These are phyloP conservation scores for Chondrus crispus DNA, from an alignment of 23 red algal species.

Conservation along the genomic window DNA sequence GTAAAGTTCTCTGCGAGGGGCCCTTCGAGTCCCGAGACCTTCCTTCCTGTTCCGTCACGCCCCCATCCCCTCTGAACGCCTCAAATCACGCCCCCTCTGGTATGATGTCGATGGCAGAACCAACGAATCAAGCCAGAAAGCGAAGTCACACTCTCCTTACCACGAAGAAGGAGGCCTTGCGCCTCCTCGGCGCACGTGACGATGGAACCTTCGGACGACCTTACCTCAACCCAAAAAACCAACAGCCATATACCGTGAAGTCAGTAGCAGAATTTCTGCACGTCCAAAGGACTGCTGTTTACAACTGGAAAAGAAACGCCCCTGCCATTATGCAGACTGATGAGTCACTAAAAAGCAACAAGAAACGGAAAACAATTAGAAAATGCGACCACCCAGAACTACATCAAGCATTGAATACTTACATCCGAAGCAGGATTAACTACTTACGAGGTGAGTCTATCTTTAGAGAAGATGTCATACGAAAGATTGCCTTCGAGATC, in stretches of 20 bases:
- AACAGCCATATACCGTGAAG: not conserved
- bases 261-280: not conserved
- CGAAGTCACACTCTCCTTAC: not conserved
- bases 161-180: not conserved
- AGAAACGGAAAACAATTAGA: not conserved
- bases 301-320: not conserved
- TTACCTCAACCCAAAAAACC: not conserved
- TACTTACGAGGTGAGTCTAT: not conserved
- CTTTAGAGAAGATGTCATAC: not conserved
- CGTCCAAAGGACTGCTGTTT: not conserved
- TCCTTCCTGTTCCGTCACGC: no score
- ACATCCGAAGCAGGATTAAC: not conserved
- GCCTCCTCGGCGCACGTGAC: not conserved
- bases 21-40: no score
- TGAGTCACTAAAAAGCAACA: not conserved
- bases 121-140: no score
- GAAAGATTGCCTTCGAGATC: not conserved
- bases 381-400: not conserved
- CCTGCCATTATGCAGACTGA: not conserved
- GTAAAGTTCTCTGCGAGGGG: no score
- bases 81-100: no score
- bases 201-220: not conserved
- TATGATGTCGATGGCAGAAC: no score
- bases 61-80: no score
- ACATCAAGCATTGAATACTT: not conserved